Evolutionary conservation across 371 early-diverging fungal genomes (phyloP), one percentile per base, ranked within the genome.

Genomic region (Mortierella sp.): DNA sequence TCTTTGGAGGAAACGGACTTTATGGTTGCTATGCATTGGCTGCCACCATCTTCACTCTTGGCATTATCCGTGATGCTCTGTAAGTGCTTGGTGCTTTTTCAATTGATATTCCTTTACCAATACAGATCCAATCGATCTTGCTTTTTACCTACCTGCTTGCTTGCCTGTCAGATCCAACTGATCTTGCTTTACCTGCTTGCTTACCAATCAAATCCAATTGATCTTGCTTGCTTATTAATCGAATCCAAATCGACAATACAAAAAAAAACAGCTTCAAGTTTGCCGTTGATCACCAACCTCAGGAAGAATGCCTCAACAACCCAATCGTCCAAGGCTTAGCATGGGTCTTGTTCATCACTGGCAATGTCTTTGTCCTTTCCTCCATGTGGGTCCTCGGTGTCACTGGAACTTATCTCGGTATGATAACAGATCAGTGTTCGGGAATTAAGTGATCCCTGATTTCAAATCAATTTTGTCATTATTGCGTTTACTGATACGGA

Each of bases 331-430:
- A 88, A 68, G 75, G 76, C 5, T 62, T 87, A 28, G 94, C 92
- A 5, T 83, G 58, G 12, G 68, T 87, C 11, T 78, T 94, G 35
- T 88, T 95, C 51, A 79, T 63, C 12, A 68, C 87, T 39, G 97
- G 97, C 24, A 93, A 92, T 79, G 55, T 88, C 26, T 88, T 97
- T 67, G 97, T 97, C 1, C 74, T 95, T n/a, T 87, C 94, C 22
- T 95, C 95, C 55, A 97, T 95, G 92, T 96, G 89, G 83, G 90
- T 89, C 55, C 87, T 97, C 32, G 97, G 97, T 64, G 88, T 97
- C 73, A 95, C 94, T 30, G 97, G 97, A 60, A 97, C 97, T 26
- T 97, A 96, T 73, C 86, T 97, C 40, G 94, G 93, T 92, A 90
- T 84, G 80, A 55, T 55, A 6, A 28, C 20, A 20, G 18, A 52